A percentile compares a stretch with the other conserved stretches of the same genome.
These are phyloP conservation scores for Sphaerostilbella broomeana DNA, from an alignment of 2,329 filamentous ascomycete genomes.

Conservation along the genomic window DNA sequence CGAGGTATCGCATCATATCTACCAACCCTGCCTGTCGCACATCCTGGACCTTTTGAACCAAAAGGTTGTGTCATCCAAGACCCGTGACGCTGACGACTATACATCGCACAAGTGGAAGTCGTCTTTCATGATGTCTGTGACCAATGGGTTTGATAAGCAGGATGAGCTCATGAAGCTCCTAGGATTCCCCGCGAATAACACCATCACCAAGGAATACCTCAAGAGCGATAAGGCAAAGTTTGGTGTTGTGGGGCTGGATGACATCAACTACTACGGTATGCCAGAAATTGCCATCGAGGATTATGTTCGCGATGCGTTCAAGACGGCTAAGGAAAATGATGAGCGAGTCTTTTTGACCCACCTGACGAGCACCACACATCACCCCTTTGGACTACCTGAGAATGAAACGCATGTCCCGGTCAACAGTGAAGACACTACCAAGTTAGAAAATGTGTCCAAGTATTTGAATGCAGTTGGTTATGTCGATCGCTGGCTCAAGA, in stretches of 20 bases:
- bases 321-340: constrained; percentile 22
- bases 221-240: constrained; percentile 23
- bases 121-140: constrained; percentile 27
- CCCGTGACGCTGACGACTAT: constrained; percentile 16
- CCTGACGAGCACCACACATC: constrained; percentile 29
- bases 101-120: constrained; percentile 25
- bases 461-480: constrained; percentile 28
- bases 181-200: constrained; percentile 24
- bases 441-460: constrained; percentile 24
- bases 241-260: constrained; percentile 20
- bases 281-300: constrained; percentile 26
- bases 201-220: constrained; percentile 25
- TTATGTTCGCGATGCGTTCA: constrained; percentile 27
- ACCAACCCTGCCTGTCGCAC: constrained; percentile 39
- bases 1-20: constrained; percentile 35
- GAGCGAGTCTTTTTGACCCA: constrained; percentile 28
- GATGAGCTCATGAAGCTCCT: constrained; percentile 22
- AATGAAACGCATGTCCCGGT: constrained; percentile 14
- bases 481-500: constrained; percentile 26
- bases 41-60: constrained; percentile 26
- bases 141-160: constrained; percentile 26
- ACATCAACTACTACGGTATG: constrained; percentile 30
- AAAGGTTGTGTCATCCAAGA: constrained; percentile 13
- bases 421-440: constrained; percentile 10
- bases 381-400: constrained; percentile 25